Conservation (phyloP, 176 grass and related monocot genomes). For the Puya raimondii region DNA sequence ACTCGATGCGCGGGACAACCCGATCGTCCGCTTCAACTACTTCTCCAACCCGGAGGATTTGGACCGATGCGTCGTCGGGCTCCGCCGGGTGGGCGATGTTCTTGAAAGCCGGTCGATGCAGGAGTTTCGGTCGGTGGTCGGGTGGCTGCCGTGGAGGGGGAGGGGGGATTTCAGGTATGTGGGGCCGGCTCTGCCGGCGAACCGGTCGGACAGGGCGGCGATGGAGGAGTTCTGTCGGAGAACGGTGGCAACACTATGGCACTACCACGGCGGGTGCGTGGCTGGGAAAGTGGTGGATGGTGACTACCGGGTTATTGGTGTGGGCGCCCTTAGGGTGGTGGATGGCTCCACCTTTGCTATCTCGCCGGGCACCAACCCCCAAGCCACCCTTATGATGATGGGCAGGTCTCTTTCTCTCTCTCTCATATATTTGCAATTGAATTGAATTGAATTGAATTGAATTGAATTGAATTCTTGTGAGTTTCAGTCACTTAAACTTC, state of each 20-base stretch:
- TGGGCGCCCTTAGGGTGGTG: constrained; percentile 49
- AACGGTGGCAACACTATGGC: constrained; percentile 75
- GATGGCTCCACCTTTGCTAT: constrained; percentile 58
- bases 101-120: constrained; percentile 54
- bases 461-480: neutral
- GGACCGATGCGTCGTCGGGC: constrained; percentile 41
- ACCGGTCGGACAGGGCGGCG: constrained; percentile 35
- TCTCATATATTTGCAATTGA: neutral
- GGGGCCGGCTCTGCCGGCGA: constrained; percentile 38
- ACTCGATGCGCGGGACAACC: constrained; percentile 47
- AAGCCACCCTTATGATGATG: constrained; percentile 92
- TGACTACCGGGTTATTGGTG: constrained; percentile 54
- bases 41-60: constrained; percentile 46
- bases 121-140: constrained; percentile 30
- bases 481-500: too few species aligned
- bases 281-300: constrained; percentile 65
- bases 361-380: constrained; percentile 84
- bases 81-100: constrained; percentile 49
- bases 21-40: constrained; percentile 66
- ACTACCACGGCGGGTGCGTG: constrained; percentile 83
- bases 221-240: constrained; percentile 52
- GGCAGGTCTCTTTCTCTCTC: constrained; percentile 38
- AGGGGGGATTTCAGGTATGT: constrained; percentile 56
- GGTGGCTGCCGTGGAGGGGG: constrained; percentile 21
- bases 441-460: neutral